A percentile compares a stretch with the other conserved stretches of the same genome.
These are phyloP conservation scores for Mortierella sp. DNA, from an alignment of 371 early-diverging fungal genomes.

Conservation along the genomic window DNA sequence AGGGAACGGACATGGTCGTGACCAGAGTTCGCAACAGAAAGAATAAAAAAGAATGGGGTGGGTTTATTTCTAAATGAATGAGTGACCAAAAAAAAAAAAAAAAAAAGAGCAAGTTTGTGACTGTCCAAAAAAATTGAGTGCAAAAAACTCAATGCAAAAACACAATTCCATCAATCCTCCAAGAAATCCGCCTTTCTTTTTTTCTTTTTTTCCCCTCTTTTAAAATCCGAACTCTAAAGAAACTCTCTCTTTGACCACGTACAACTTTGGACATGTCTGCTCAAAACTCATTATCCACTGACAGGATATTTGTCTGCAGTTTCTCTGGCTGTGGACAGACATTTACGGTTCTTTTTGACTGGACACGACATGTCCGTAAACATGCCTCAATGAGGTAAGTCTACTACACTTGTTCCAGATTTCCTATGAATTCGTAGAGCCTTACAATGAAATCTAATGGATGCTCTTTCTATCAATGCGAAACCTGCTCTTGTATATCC, in stretches of 20 bases:
- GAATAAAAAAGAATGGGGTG: background rate
- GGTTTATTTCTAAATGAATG: no score
- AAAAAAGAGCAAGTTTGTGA: background rate
- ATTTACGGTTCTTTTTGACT: conserved; percentile 33
- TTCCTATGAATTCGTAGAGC: no score
- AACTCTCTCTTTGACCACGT: background rate
- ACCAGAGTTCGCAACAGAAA: background rate
- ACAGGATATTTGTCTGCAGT: conserved; percentile 6
- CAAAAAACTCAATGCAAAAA: background rate
- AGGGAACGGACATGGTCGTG: background rate
- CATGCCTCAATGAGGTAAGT: conserved; percentile 11
- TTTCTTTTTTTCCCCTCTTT: background rate
- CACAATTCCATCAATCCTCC: background rate
- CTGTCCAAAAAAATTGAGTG: background rate
- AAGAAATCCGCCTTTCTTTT: background rate
- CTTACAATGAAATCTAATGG: background rate
- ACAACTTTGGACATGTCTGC: background rate
- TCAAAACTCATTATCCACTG: background rate
- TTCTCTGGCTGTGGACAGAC: conserved; percentile 16
- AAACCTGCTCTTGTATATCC: no score
- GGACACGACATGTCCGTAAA: conserved; percentile 28
- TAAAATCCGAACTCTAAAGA: background rate
- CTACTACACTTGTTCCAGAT: background rate
- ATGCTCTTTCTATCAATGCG: no score
- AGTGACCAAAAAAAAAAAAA: no score